These are phyloP conservation scores for Escallonia herrerae DNA, from an alignment of 129 eudicot species.

Conservation along the genomic window DNA sequence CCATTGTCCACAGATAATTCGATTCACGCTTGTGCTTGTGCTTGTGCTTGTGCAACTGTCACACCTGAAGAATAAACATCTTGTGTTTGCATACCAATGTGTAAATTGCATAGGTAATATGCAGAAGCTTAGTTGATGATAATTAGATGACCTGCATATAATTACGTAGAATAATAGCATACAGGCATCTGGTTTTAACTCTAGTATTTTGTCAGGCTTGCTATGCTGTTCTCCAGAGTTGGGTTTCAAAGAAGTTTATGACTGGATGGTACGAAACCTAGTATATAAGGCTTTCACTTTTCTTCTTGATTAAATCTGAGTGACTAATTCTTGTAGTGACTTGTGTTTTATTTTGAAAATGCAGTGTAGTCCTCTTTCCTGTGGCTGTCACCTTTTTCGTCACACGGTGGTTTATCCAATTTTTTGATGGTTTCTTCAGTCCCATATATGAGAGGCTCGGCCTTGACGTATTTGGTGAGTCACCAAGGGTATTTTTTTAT, in stretches of 20 bases:
- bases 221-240: slow-evolving; percentile 93
- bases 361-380: slow-evolving; percentile 88
- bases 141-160: too few species aligned
- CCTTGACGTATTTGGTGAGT: slow-evolving; percentile 80
- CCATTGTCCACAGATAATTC: too few species aligned
- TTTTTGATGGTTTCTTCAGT: slow-evolving; percentile 97
- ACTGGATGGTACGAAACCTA: slow-evolving; percentile 69
- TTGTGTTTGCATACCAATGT: too few species aligned
- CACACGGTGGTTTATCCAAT: slow-evolving; percentile 96
- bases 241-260: slow-evolving; percentile 96
- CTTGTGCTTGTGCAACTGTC: too few species aligned
- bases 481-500: neutral
- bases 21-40: too few species aligned
- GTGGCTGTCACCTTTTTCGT: slow-evolving; percentile 88
- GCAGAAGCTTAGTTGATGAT: too few species aligned
- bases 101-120: too few species aligned
- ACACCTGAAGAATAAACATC: too few species aligned
- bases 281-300: neutral
- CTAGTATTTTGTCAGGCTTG: slow-evolving; percentile 54
- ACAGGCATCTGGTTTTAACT: slow-evolving; percentile 17
- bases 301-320: neutral
- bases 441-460: slow-evolving; percentile 92
- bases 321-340: slow-evolving; percentile 2
- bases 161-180: too few species aligned
- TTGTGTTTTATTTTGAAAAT: slow-evolving; percentile 9